These are phyloP conservation scores for Alternaria sp. DNA, from an alignment of 2,329 filamentous ascomycete genomes.

Conservation along the genomic window DNA sequence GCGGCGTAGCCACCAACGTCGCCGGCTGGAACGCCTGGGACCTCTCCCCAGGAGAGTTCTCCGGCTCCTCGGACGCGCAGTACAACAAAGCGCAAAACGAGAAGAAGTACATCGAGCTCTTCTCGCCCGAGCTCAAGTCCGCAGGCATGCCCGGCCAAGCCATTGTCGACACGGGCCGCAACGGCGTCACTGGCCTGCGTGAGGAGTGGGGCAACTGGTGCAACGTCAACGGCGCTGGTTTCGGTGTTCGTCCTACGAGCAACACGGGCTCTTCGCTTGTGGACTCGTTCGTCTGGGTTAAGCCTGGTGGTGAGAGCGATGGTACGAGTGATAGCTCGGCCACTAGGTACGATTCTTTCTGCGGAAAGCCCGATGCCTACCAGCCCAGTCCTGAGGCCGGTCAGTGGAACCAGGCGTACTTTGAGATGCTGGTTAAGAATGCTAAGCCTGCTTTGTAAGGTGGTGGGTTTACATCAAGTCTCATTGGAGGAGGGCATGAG, in stretches of 20 bases:
- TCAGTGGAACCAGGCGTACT: constrained; percentile 65
- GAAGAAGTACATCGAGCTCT: constrained; percentile 58
- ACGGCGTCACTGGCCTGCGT: constrained; percentile 57
- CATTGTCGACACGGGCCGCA: constrained; percentile 65
- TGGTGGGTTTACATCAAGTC: neutral
- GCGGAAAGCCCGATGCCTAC: constrained; percentile 61
- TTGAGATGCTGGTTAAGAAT: constrained; percentile 47
- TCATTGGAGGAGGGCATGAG: neutral
- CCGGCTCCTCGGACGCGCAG: constrained; percentile 41
- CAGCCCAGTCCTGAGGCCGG: constrained; percentile 73
- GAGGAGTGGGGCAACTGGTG: constrained; percentile 71
- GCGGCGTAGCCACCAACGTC: constrained; percentile 63
- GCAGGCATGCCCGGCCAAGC: constrained; percentile 61
- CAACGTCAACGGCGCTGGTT: constrained; percentile 69
- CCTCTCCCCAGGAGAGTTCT: constrained; percentile 50
- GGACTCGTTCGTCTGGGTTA: constrained; percentile 74
- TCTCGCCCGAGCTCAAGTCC: constrained; percentile 56
- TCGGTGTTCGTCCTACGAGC: constrained; percentile 65
- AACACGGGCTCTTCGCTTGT: constrained; percentile 64
- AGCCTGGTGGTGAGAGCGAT: constrained; percentile 67
- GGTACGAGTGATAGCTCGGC: constrained; percentile 54
- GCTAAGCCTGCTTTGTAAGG: constrained; percentile 46
- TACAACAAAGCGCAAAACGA: constrained; percentile 59
- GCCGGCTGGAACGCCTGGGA: constrained; percentile 65
- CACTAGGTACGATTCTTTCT: constrained; percentile 62